phyloP scores from a whole-genome alignment of 768 basidiomycete genomes.

The Rhodotorula kratochvilovae region DNA sequence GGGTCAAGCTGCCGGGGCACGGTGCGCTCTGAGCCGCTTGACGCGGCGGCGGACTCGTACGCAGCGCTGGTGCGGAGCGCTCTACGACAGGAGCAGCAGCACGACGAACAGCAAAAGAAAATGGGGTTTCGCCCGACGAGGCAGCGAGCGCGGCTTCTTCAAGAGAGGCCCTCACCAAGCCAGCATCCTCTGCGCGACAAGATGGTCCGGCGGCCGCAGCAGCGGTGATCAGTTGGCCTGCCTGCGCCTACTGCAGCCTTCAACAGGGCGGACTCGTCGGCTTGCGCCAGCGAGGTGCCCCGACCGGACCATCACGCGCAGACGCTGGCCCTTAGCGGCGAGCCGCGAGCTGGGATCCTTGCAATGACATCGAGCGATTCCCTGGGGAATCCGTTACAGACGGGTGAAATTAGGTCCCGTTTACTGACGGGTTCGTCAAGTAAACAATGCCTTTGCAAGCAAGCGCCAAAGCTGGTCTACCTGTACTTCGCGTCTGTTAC shows the following conservation, averaged over 20 bases:
- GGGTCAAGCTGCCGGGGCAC: not conserved
- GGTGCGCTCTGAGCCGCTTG: no score
- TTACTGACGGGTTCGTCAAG: not conserved
- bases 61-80: no score
- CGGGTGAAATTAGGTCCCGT: no score
- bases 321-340: slow-evolving; percentile 12
- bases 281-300: slow-evolving; percentile 11
- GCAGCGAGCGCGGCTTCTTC: slow-evolving; percentile 21
- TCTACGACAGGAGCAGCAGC: not conserved
- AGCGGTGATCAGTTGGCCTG: slow-evolving; percentile 23
- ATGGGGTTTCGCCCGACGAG: slow-evolving; percentile 26
- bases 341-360: slow-evolving; percentile 16
- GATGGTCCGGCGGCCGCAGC: slow-evolving; percentile 9
- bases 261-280: slow-evolving; percentile 6
- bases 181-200: slow-evolving; percentile 33
- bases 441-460: no score
- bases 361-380: slow-evolving; percentile 14
- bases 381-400: slow-evolving; percentile 17
- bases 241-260: slow-evolving; percentile 5
- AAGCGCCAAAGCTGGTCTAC: no score
- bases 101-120: not conserved
- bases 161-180: slow-evolving; percentile 23
- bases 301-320: slow-evolving; percentile 27
- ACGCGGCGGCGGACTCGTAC: no score
- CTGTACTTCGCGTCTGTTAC: no score